Evolutionary conservation across 1,284 basidiomycete genomes (phyloP).

Genomic region (Leccinum pallidistipes): DNA sequence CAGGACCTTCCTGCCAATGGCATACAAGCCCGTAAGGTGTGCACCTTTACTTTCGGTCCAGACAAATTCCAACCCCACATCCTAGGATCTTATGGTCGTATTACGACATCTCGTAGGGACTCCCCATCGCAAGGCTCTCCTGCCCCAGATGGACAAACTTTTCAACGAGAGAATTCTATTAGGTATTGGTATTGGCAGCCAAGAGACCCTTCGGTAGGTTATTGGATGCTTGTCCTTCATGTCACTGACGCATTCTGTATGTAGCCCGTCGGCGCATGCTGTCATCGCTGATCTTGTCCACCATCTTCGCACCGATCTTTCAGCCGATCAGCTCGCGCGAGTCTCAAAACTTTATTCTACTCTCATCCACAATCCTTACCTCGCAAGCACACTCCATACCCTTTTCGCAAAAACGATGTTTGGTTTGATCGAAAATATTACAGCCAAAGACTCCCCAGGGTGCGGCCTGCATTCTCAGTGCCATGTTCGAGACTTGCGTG

Average conservation of each 20-base stretch:
- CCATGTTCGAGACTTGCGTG: slow-evolving; percentile 84
- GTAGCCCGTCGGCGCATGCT: slow-evolving; percentile 80
- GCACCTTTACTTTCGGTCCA: slow-evolving; percentile 3
- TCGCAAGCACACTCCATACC: slow-evolving; percentile 83
- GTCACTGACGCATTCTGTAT: slow-evolving; percentile 32
- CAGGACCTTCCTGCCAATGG: slow-evolving; percentile 93
- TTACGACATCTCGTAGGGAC: slow-evolving; percentile 90
- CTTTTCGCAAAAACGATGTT: slow-evolving; percentile 94
- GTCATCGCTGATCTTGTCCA: slow-evolving; percentile 94
- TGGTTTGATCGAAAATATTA: slow-evolving; percentile 84
- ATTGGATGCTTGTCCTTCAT: slow-evolving; percentile 1
- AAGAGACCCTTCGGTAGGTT: slow-evolving; percentile 77
- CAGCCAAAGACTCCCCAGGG: slow-evolving; percentile 70
- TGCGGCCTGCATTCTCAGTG: slow-evolving; percentile 66
- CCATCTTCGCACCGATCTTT: slow-evolving; percentile 86
- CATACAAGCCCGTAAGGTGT: slow-evolving; percentile 77
- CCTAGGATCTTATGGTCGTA: slow-evolving; percentile 89
- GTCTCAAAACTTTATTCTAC: slow-evolving; percentile 88
- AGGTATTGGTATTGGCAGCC: slow-evolving; percentile 78
- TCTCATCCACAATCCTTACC: slow-evolving; percentile 87
- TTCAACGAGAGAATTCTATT: slow-evolving; percentile 92
- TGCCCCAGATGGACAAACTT: slow-evolving; percentile 87
- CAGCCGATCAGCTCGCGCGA: slow-evolving; percentile 74
- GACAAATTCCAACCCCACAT: slow-evolving; percentile 4
- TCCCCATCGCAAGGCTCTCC: slow-evolving; percentile 78